phyloP scores from a whole-genome alignment of 345 rosid genomes.

The Streptanthus diversifolius region DNA sequence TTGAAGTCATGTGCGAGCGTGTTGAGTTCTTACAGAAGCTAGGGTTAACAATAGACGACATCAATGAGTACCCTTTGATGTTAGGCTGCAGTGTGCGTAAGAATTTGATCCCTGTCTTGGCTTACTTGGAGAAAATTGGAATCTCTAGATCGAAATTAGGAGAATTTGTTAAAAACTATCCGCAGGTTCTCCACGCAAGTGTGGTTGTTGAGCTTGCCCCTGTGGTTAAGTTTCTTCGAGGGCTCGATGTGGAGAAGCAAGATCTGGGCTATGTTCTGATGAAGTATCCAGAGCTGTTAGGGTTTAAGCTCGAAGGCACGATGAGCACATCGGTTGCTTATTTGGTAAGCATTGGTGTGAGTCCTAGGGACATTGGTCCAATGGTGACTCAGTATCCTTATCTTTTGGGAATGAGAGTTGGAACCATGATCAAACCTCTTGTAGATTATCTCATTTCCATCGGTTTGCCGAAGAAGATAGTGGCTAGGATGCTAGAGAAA shows the following conservation, averaged over 20 bases:
- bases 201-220: constrained; percentile 94
- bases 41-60: constrained; percentile 72
- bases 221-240: constrained; percentile 80
- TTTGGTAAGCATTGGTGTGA: constrained; percentile 86
- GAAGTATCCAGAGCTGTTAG: constrained; percentile 88
- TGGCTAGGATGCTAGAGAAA: constrained; percentile 89
- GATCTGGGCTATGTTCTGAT: constrained; percentile 73
- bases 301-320: constrained; percentile 93
- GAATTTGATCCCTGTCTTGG: constrained; percentile 85
- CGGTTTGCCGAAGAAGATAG: constrained; percentile 72
- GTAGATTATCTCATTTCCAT: constrained; percentile 68
- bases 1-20: constrained; percentile 90
- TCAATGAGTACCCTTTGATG: constrained; percentile 81
- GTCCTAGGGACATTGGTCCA: constrained; percentile 90
- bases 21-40: constrained; percentile 77
- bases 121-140: constrained; percentile 79
- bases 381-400: constrained; percentile 92
- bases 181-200: constrained; percentile 76
- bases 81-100: constrained; percentile 84
- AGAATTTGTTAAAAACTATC: constrained; percentile 75
- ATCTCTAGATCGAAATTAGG: constrained; percentile 68
- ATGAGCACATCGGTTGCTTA: constrained; percentile 86
- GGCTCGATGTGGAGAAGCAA: constrained; percentile 86
- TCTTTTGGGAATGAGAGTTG: constrained; percentile 89
- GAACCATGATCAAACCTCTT: constrained; percentile 76